A percentile compares a stretch with the other conserved stretches of the same genome.
phyloP scores from a whole-genome alignment of 2,329 filamentous ascomycete genomes.

The Huntiella decipiens region DNA sequence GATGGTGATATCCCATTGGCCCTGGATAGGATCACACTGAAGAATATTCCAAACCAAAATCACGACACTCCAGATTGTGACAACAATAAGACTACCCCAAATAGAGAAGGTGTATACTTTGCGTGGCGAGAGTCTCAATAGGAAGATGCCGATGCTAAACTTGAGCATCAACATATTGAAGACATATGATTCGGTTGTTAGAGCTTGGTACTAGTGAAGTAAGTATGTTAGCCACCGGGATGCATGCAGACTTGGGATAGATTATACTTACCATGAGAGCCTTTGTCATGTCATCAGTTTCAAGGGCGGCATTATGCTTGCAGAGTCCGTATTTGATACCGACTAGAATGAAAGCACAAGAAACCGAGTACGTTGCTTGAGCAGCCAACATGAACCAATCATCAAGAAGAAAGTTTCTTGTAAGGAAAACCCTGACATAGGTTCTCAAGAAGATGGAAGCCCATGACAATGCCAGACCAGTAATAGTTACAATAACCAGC shows the following conservation, averaged over 20 bases:
- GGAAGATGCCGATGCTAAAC: slow-evolving; percentile 33
- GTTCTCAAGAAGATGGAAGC: slow-evolving; percentile 24
- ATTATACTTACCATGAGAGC: slow-evolving; percentile 24
- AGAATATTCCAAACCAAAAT: slow-evolving; percentile 34
- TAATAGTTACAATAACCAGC: slow-evolving; percentile 20
- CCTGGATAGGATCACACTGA: slow-evolving; percentile 30
- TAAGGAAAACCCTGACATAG: slow-evolving; percentile 26
- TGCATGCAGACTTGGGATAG: neutral
- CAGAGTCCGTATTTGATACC: slow-evolving; percentile 27
- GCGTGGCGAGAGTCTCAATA: slow-evolving; percentile 27
- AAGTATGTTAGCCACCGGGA: neutral
- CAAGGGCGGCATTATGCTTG: slow-evolving; percentile 26
- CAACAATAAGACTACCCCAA: slow-evolving; percentile 25
- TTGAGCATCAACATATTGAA: slow-evolving; percentile 38
- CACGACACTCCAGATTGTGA: slow-evolving; percentile 26
- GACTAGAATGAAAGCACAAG: slow-evolving; percentile 26
- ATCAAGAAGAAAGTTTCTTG: slow-evolving; percentile 27
- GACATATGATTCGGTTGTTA: slow-evolving; percentile 31
- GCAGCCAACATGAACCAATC: slow-evolving; percentile 34
- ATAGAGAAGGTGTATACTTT: slow-evolving; percentile 30
- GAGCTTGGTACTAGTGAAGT: slow-evolving; percentile 26
- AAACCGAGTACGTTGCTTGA: slow-evolving; percentile 27
- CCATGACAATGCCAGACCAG: slow-evolving; percentile 24
- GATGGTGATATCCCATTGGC: slow-evolving; percentile 35
- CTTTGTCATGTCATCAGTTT: slow-evolving; percentile 22